Conservation (phyloP, 2,329 filamentous ascomycete genomes). For the Diaporthe humulicola region DNA sequence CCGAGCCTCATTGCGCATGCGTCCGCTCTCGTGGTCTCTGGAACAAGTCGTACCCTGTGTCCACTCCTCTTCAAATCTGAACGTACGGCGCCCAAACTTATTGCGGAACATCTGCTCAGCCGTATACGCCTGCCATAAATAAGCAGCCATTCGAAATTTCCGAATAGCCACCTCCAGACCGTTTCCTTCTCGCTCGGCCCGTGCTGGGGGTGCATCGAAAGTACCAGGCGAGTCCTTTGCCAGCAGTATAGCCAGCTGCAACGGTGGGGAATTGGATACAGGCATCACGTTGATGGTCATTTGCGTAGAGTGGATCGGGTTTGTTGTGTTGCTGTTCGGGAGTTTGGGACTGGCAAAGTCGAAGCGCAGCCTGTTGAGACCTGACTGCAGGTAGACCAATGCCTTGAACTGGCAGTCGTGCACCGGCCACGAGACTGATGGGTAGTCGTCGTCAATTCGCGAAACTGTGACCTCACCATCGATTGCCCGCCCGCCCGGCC, state of each 20-base stretch:
- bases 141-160: slow-evolving; percentile 95
- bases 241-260: slow-evolving; percentile 90
- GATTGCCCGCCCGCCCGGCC: slow-evolving; percentile 74
- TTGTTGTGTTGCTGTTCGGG: slow-evolving; percentile 74
- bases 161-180: slow-evolving; percentile 82
- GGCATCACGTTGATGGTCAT: slow-evolving; percentile 90
- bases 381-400: slow-evolving; percentile 89
- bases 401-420: slow-evolving; percentile 92
- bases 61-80: slow-evolving; percentile 97
- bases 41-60: slow-evolving; percentile 83
- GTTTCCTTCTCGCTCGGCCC: slow-evolving; percentile 84
- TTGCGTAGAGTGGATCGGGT: slow-evolving; percentile 82
- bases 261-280: slow-evolving; percentile 80
- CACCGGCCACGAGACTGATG: slow-evolving; percentile 87
- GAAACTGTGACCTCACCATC: slow-evolving; percentile 85
- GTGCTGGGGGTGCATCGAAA: slow-evolving; percentile 85
- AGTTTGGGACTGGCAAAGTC: slow-evolving; percentile 90
- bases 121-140: slow-evolving; percentile 97
- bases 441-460: slow-evolving; percentile 88
- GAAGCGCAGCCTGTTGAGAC: slow-evolving; percentile 88
- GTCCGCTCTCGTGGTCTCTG: slow-evolving; percentile 77
- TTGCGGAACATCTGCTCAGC: slow-evolving; percentile 96
- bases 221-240: slow-evolving; percentile 89
- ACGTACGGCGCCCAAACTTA: slow-evolving; percentile 85
- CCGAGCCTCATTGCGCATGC: slow-evolving; percentile 91